phyloP scores from a whole-genome alignment of 2,329 filamentous ascomycete genomes.

The Alternaria alternata region DNA sequence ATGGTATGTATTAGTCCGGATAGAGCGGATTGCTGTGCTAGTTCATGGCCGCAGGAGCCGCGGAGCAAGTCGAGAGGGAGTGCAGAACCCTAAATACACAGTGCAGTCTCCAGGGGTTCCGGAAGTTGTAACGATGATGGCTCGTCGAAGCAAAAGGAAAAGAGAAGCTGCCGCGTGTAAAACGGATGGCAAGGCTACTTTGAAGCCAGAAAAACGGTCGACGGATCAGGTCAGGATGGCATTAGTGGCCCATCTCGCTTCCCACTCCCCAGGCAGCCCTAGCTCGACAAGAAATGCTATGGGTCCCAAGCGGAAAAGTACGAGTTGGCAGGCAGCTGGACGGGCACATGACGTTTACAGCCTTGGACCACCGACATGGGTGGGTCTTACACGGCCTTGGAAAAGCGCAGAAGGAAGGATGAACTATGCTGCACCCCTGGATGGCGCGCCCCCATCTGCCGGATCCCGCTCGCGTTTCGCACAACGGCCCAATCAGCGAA shows the following conservation, averaged over 20 bases:
- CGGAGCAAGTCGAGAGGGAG: conserved; percentile 19
- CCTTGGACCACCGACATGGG: conserved; percentile 27
- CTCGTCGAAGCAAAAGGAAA: conserved; percentile 14
- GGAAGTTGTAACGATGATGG: background rate
- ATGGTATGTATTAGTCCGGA: conserved; percentile 31
- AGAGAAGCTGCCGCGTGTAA: conserved; percentile 13
- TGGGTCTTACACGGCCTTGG: conserved; percentile 39
- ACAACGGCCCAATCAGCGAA: conserved; percentile 24
- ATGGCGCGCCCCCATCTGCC: conserved; percentile 30
- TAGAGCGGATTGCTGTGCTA: conserved; percentile 24
- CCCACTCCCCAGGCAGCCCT: conserved; percentile 19
- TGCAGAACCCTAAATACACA: background rate
- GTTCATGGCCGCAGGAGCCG: conserved; percentile 35
- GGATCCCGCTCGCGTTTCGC: conserved; percentile 34
- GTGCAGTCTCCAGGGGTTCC: background rate
- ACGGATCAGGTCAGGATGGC: conserved; percentile 35
- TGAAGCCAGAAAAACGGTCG: conserved; percentile 31
- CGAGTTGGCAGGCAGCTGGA: conserved; percentile 19
- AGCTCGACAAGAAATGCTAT: conserved; percentile 35
- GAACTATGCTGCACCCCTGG: conserved; percentile 29
- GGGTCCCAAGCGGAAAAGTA: conserved; percentile 27
- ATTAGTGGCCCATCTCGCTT: conserved; percentile 40
- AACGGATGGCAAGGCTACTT: conserved; percentile 26
- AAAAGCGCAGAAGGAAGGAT: conserved; percentile 25
- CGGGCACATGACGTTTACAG: conserved; percentile 49